Percentiles rank a stretch among this genome's conserved stretches.
These are phyloP conservation scores for Ganoderma resinaceum DNA, from an alignment of 1,284 basidiomycete species.

Conservation along the genomic window DNA sequence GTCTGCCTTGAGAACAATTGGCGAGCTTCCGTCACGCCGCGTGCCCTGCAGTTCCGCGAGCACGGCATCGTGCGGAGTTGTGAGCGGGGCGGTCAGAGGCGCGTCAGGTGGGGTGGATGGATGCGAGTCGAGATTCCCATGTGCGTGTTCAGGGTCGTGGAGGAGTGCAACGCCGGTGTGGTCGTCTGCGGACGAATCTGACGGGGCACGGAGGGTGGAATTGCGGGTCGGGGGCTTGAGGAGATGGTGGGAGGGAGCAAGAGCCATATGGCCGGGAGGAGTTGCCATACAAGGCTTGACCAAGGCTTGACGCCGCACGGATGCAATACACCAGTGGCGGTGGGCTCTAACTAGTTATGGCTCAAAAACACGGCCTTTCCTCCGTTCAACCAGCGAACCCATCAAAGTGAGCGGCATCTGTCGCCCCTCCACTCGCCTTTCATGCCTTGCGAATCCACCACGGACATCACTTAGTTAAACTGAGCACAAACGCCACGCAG, in stretches of 20 bases:
- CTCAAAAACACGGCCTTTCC: neutral
- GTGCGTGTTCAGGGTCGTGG: slow-evolving; percentile 8
- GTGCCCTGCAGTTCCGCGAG: slow-evolving; percentile 56
- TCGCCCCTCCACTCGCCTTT: neutral
- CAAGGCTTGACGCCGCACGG: slow-evolving; percentile 28
- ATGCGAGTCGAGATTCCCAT: slow-evolving; percentile 7
- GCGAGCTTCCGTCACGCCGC: slow-evolving; percentile 11
- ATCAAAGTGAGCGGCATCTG: neutral
- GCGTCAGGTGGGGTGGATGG: slow-evolving; percentile 22
- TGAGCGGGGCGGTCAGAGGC: slow-evolving; percentile 41
- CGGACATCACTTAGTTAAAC: slow-evolving; percentile 8
- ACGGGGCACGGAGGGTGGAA: slow-evolving; percentile 15
- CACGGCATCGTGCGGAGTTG: slow-evolving; percentile 69
- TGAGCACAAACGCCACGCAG: slow-evolving; percentile 16
- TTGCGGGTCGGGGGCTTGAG: slow-evolving; percentile 18
- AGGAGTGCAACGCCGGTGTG: slow-evolving; percentile 11
- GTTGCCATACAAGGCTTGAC: slow-evolving; percentile 26
- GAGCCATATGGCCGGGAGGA: slow-evolving; percentile 22
- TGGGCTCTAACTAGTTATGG: slow-evolving; percentile 14
- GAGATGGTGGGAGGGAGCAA: slow-evolving; percentile 20
- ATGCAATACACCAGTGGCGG: slow-evolving; percentile 26
- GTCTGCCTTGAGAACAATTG: neutral
- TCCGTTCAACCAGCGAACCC: neutral
- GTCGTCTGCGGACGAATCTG: slow-evolving; percentile 14
- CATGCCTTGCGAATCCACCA: neutral